Percentiles rank a stretch among this genome's conserved stretches.
Evolutionary conservation across 495 filamentous ascomycete species (phyloP).

Genomic region (Aeminium ludgeri): DNA sequence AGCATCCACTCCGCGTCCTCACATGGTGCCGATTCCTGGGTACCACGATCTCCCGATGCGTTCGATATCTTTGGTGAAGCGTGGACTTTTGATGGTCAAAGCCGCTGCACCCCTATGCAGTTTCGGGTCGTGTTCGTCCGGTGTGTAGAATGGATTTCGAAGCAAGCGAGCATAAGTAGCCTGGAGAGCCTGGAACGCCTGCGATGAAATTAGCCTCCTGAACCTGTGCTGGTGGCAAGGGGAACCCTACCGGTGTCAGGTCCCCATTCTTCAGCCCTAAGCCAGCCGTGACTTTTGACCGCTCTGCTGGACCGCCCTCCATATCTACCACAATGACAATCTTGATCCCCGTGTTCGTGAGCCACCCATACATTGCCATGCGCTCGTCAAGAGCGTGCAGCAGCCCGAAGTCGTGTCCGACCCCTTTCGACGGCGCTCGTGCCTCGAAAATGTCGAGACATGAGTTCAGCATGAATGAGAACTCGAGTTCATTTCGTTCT

Average conservation of each 20-base stretch:
- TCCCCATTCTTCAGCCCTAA: slow-evolving; percentile 61
- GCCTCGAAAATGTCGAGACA: slow-evolving; percentile 88
- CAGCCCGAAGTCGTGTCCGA: slow-evolving; percentile 74
- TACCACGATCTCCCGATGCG: slow-evolving; percentile 62
- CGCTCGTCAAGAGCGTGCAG: slow-evolving; percentile 86
- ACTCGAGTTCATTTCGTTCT: slow-evolving; percentile 42
- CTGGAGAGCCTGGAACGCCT: slow-evolving; percentile 85
- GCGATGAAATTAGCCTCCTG: slow-evolving; percentile 1
- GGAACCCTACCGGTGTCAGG: slow-evolving; percentile 48
- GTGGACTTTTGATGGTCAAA: slow-evolving; percentile 59
- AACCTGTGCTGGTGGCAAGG: neutral
- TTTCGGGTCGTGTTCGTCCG: slow-evolving; percentile 58
- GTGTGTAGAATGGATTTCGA: slow-evolving; percentile 89
- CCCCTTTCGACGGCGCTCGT: slow-evolving; percentile 44
- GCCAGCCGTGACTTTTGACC: slow-evolving; percentile 24
- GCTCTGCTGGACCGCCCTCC: slow-evolving; percentile 37
- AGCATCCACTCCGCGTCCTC: neutral
- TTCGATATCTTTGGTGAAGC: slow-evolving; percentile 67
- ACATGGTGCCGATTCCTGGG: slow-evolving; percentile 28
- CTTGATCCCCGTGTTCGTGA: slow-evolving; percentile 91
- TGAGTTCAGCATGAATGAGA: slow-evolving; percentile 75
- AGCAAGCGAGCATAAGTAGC: slow-evolving; percentile 75
- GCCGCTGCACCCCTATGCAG: slow-evolving; percentile 28
- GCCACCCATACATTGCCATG: slow-evolving; percentile 79
- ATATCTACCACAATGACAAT: slow-evolving; percentile 80